Conservation (phyloP, 2,329 filamentous ascomycete genomes). For the Neonectria faginata region DNA sequence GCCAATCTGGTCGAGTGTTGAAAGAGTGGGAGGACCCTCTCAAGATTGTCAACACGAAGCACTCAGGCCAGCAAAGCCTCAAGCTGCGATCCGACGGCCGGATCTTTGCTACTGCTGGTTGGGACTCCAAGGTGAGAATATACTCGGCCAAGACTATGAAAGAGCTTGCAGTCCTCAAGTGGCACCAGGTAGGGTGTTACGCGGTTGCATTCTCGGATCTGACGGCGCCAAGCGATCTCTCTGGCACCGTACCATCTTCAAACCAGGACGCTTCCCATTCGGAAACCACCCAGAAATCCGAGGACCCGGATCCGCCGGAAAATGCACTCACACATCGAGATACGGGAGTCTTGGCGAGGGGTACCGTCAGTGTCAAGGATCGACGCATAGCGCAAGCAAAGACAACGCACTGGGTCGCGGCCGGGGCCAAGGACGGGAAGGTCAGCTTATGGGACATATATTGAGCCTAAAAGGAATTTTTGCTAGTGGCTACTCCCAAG, state of each 20-base stretch:
- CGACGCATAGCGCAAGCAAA: conserved; percentile 73
- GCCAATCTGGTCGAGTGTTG: conserved; percentile 25
- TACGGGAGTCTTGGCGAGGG: conserved; percentile 15
- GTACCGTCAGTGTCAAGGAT: conserved; percentile 64
- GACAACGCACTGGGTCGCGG: conserved; percentile 87
- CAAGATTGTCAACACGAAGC: conserved; percentile 80
- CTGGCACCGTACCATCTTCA: conserved; percentile 34
- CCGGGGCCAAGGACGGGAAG: conserved; percentile 93
- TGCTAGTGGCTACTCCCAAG: background rate
- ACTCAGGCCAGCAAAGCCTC: conserved; percentile 89
- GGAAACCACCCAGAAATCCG: background rate
- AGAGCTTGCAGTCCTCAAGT: conserved; percentile 92
- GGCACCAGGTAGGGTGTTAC: conserved; percentile 92
- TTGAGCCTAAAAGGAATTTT: conserved; percentile 51
- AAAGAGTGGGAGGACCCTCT: conserved; percentile 61
- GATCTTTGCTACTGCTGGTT: conserved; percentile 90
- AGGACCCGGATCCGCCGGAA: background rate
- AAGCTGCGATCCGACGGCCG: conserved; percentile 81
- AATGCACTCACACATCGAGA: background rate
- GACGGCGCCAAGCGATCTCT: conserved; percentile 19
- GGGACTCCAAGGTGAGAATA: conserved; percentile 85
- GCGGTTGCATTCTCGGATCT: conserved; percentile 77
- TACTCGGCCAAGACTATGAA: conserved; percentile 85
- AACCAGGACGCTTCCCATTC: background rate
- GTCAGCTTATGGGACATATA: conserved; percentile 97